Evolutionary conservation across 1,284 basidiomycete species (phyloP), one percentile per base, ranked within the genome.

Genomic region (Athelia psychrophila): DNA sequence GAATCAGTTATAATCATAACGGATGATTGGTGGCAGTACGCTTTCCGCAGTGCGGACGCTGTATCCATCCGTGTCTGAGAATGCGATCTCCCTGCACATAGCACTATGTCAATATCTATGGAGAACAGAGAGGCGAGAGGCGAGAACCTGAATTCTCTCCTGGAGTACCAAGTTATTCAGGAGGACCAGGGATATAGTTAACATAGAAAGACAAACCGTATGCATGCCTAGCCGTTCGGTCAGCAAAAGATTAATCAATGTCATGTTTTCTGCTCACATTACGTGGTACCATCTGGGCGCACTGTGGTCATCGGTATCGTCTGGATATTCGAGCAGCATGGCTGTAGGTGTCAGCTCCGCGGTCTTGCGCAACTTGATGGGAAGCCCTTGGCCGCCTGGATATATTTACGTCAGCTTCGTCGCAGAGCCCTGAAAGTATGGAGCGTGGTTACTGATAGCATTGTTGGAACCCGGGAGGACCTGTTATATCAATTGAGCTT

Each of bases 321-420:
- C 75, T 0, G 81, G 80, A 4, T 81, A 75, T 55, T 85, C 83
- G 15, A 86, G 61, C 3, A 84, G 63, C 78, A 81, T 81, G 0
- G 81, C 79, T 9, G 75, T 76, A 1, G 82, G 70, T 0, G 80
- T 78, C 27, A 75, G 72, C 54, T 84, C 82, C 15, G 61, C 58
- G 0, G 82, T 83, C 40, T 73, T 67, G 20, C 84, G 75, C 44
- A 84, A 73, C 65, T 89, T 89, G 56, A 88, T 80, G 19, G 79
- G 75, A 65, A 82, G 86, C 0, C 80, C 84, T 62, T 88, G 86
- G 0, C 85, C 83, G 47, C 79, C 76, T 75, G 48, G 35, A 53
- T 47, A 19, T 8, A 15, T 18, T 40, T 19, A 42, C 15, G 3
- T 56, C 24, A 51, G 38, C 19, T 5, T 42, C 16, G 23, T 9